phyloP scores from a whole-genome alignment of 805 yeast species.

The Debaryomyces castellii region DNA sequence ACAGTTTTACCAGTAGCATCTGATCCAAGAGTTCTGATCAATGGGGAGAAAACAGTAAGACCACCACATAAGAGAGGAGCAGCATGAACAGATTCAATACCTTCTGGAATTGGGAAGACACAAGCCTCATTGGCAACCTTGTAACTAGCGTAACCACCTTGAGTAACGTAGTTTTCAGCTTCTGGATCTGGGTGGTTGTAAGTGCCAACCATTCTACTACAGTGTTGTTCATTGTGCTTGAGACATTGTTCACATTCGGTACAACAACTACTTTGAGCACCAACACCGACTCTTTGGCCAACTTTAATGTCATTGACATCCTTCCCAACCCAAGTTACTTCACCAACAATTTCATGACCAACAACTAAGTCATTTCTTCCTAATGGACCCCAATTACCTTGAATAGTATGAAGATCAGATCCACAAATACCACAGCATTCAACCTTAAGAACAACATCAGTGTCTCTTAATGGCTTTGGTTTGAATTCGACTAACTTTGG shows the following conservation, averaged over 20 bases:
- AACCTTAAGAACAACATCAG: conserved; percentile 54
- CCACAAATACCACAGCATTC: conserved; percentile 68
- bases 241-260: conserved; percentile 56
- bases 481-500: conserved; percentile 24
- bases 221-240: conserved; percentile 42
- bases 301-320: conserved; percentile 49
- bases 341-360: conserved; percentile 70
- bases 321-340: conserved; percentile 56
- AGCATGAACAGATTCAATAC: conserved; percentile 36
- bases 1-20: conserved; percentile 39
- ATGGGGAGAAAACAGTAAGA: conserved; percentile 51
- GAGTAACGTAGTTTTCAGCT: conserved; percentile 27
- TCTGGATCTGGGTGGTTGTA: conserved; percentile 44
- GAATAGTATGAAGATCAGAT: conserved; percentile 52
- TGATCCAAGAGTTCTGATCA: conserved; percentile 39
- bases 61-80: conserved; percentile 61
- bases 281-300: conserved; percentile 80
- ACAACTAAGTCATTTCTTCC: conserved; percentile 39
- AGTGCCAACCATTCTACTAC: conserved; percentile 49
- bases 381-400: conserved; percentile 50
- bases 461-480: conserved; percentile 21
- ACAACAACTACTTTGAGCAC: conserved; percentile 69
- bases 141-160: conserved; percentile 55
- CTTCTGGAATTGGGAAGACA: conserved; percentile 49
- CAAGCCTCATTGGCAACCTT: conserved; percentile 42